Evolutionary conservation across 2,329 filamentous ascomycete species (phyloP).

Genomic region (Arthrinium phaeospermum): DNA sequence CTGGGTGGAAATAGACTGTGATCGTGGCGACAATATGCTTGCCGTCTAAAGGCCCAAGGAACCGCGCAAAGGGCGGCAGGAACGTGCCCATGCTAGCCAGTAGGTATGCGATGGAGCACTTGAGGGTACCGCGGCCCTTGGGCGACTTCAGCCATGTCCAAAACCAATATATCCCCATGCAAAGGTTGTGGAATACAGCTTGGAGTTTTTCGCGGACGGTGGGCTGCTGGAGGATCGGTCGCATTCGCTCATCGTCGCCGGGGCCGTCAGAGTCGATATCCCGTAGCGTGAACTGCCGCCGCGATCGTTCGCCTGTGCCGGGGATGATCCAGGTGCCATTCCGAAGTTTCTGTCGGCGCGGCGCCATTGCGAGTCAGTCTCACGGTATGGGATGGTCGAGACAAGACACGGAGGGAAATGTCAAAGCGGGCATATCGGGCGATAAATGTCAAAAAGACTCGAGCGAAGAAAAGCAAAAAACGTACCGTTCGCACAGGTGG

Average conservation of each 20-base stretch:
- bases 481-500: slow-evolving; percentile 25
- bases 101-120: slow-evolving; percentile 89
- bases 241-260: slow-evolving; percentile 35
- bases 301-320: slow-evolving; percentile 82
- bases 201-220: slow-evolving; percentile 43
- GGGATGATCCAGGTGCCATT: slow-evolving; percentile 89
- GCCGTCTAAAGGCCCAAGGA: slow-evolving; percentile 83
- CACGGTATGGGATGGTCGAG: slow-evolving; percentile 43
- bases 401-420: slow-evolving; percentile 20
- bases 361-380: slow-evolving; percentile 60
- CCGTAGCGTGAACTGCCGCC: slow-evolving; percentile 79
- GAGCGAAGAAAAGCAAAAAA: slow-evolving; percentile 19
- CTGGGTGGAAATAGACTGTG: slow-evolving; percentile 94
- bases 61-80: slow-evolving; percentile 71
- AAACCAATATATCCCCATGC: slow-evolving; percentile 44
- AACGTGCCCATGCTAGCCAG: slow-evolving; percentile 88
- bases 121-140: slow-evolving; percentile 80
- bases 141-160: slow-evolving; percentile 72
- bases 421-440: slow-evolving; percentile 4
- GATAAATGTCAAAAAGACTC: not conserved
- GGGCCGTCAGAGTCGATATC: slow-evolving; percentile 46
- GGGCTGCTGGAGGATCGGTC: slow-evolving; percentile 42
- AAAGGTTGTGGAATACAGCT: slow-evolving; percentile 44
- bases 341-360: slow-evolving; percentile 69
- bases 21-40: slow-evolving; percentile 95